Percentiles rank a stretch among this genome's conserved stretches.
Evolutionary conservation across 225 moss, liverwort and hornwort genomes (phyloP).

Genomic region (Pseudoscleropodium purum): DNA sequence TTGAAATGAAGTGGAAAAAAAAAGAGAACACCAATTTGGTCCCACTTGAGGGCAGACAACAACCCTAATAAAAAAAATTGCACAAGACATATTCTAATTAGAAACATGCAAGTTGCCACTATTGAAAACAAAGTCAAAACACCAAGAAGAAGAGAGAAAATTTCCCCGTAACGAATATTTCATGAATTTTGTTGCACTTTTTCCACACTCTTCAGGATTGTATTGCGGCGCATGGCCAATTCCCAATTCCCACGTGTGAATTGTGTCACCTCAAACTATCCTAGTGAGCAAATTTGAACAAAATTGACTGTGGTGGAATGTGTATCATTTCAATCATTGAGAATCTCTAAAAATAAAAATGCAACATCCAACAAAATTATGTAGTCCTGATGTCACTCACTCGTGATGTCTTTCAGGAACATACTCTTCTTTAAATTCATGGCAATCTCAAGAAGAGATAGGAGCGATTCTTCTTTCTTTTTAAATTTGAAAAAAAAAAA

Average conservation of each 20-base stretch:
- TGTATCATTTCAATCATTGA: neutral
- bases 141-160: neutral
- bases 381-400: neutral
- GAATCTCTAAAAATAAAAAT: neutral
- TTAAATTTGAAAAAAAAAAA: no score
- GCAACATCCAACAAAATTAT: neutral
- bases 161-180: neutral
- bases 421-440: neutral
- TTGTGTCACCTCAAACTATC: neutral
- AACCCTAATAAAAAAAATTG: neutral
- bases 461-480: neutral
- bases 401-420: neutral
- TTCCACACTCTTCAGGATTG: rapidly evolving
- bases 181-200: neutral
- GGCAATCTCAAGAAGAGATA: neutral
- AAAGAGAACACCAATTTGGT: rapidly evolving
- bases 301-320: neutral
- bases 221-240: rapidly evolving
- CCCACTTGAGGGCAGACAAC: neutral
- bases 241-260: neutral
- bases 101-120: neutral
- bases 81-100: rapidly evolving
- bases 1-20: neutral
- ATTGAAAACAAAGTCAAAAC: neutral
- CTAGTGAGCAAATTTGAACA: neutral